These are phyloP conservation scores for Astraeus odoratus DNA, from an alignment of 768 basidiomycete species.

Conservation along the genomic window DNA sequence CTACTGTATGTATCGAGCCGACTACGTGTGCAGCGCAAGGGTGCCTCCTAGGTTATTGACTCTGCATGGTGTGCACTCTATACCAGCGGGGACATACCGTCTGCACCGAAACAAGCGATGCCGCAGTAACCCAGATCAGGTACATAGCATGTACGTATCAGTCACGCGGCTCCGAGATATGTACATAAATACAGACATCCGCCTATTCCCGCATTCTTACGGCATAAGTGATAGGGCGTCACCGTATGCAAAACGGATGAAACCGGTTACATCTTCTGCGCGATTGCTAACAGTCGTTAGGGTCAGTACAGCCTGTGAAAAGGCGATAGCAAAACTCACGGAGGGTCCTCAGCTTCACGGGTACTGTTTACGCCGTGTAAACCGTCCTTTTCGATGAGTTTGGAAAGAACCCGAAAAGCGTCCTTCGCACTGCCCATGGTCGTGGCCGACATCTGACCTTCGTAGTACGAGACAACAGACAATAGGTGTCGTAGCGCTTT, in stretches of 20 bases:
- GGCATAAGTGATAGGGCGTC: slow-evolving; percentile 54
- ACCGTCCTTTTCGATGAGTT: slow-evolving; percentile 58
- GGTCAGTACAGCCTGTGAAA: slow-evolving; percentile 14
- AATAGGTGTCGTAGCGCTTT: slow-evolving; percentile 38
- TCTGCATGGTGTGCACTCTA: too few relatives aligned
- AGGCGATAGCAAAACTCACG: slow-evolving; percentile 32
- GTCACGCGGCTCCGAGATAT: too few relatives aligned
- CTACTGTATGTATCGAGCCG: too few relatives aligned
- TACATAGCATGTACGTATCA: too few relatives aligned
- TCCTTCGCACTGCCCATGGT: slow-evolving; percentile 43
- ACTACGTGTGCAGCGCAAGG: too few relatives aligned
- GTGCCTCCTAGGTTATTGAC: too few relatives aligned
- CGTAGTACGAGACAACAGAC: slow-evolving; percentile 44
- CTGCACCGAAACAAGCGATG: too few relatives aligned
- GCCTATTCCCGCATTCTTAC: slow-evolving; percentile 15
- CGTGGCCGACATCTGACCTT: slow-evolving; percentile 40
- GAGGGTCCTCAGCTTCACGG: slow-evolving; percentile 32
- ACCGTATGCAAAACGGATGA: slow-evolving; percentile 47
- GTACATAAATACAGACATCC: not conserved
- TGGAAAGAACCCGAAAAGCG: slow-evolving; percentile 51
- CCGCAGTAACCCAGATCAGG: too few relatives aligned
- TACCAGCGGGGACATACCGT: too few relatives aligned
- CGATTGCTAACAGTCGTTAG: slow-evolving; percentile 28
- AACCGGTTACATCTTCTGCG: slow-evolving; percentile 45
- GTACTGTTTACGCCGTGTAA: slow-evolving; percentile 34